Base-by-base conservation (phyloP, 345 rosid species). In the Aethionema arabicum region DNA sequence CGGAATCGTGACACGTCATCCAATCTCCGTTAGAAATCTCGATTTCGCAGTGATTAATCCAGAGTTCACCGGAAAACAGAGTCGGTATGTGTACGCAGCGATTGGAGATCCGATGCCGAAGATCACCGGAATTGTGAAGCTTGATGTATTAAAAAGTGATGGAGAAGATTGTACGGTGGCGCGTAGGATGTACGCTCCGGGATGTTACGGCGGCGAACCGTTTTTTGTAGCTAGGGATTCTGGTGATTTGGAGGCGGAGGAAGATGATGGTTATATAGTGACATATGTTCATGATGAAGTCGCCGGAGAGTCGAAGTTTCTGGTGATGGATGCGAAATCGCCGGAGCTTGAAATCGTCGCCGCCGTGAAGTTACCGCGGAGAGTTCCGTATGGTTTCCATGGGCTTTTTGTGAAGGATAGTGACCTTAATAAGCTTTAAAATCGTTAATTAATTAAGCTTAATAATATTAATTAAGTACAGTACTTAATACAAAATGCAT, bases 51-150 rank as follows among this genome's bases (percentile, higher is more conserved):
- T 68, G 3, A 68, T 74, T 5, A 68, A 74, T 67, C 77, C 74
- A 21, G 70, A 61, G 30, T 74, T 43, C 31, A 2, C 49, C 10
- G 74, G 69, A 8, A 74, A 45, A 29, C 21, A 0, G 30, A 68
- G 33, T 66, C 16, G 59, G 29, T 74, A 39, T 8, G 74, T 74
- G 0, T 74, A 74, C 52, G 70, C 74, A 14, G 77, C 67, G 62
- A 49, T 74, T 12, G 77, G 77, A 6, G 74, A 74, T 58, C 77
- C 74, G 52, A 68, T 68, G 77, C 77, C 77, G 39, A 68, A 74
- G 5, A 74, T 68, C 4, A 50, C 77, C 4, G 77, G 74, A 0
- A 74, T 74, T 5, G 74, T 63, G 41, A 74, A 74, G 61, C 56
- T 74, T 2, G 74, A 74, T 13, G 66, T 74, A 40, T 11, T 36